Evolutionary conservation across 495 filamentous ascomycete species (phyloP), one percentile per base, ranked within the genome.

Genomic region (Annulohypoxylon stygium): DNA sequence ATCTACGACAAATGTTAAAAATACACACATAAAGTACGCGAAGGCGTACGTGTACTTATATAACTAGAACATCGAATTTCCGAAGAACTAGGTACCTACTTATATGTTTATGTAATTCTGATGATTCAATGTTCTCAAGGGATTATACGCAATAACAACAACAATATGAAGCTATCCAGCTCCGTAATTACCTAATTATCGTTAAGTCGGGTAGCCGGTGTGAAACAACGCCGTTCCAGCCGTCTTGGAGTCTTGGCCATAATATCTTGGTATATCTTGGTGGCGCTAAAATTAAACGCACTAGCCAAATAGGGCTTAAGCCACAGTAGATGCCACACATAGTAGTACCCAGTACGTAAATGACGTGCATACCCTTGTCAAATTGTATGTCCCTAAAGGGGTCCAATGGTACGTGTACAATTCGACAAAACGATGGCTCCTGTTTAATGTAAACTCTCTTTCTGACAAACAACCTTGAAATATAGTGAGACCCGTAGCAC

Each of bases 351-450:
- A 30, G 30, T 30, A 30, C 30, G 33, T 65, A 66, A 55, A 54
- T 45, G 53, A 70, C 54, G 61, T 71, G 61, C 68, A 65, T 57
- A 45, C 50, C 63, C 47, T 37, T 47, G 61, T 60, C 37, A 10
- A 39, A 25, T 43, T 25, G 34, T 37, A 26, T 37, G 36, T 67
- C 45, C 60, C 60, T 68, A 73, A 73, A 68, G 43, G 67, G 69
- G 53, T 59, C 59, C 70, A 73, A 73, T 73, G 64, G 70, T 73
- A 73, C 70, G 65, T 73, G 70, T 73, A 73, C 70, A 73, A 67
- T 73, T 67, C 60, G 12, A 68, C 43, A 47, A 47, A 47, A 47
- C 43, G 43, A 47, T 59, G 68, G 68, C 64, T 67, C 65, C 70
- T 67, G 65, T 59, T 59, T 62, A 73, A 68, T 72, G 63, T 73